Evolutionary conservation across 768 basidiomycete genomes (phyloP).

Genomic region (Pisolithus marmoratus): DNA sequence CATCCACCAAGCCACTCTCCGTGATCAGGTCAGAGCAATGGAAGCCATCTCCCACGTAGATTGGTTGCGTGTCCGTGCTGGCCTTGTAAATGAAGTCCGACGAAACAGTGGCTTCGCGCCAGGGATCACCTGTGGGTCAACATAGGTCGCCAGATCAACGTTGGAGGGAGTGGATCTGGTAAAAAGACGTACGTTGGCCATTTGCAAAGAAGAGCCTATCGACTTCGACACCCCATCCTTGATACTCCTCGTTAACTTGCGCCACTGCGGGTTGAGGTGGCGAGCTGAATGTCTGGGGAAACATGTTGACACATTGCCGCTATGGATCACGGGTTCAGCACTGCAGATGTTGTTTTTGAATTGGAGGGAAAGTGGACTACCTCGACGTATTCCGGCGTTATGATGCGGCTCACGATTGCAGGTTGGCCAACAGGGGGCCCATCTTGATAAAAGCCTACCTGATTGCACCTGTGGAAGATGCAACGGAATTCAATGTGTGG

Average conservation of each 20-base stretch:
- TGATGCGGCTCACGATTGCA: conserved; percentile 28
- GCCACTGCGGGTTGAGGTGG: conserved; percentile 39
- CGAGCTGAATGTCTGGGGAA: conserved; percentile 50
- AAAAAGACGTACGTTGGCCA: conserved; percentile 45
- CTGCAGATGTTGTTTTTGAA: too few species aligned
- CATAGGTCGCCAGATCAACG: not conserved
- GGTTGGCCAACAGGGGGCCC: conserved; percentile 34
- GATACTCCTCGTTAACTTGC: conserved; percentile 44
- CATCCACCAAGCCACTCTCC: conserved; percentile 37
- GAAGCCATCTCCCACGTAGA: conserved; percentile 57
- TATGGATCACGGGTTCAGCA: conserved; percentile 16
- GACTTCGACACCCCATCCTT: conserved; percentile 57
- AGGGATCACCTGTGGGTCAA: conserved; percentile 55
- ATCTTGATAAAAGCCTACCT: conserved; percentile 50
- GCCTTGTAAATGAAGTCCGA: conserved; percentile 40
- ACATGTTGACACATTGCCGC: conserved; percentile 70
- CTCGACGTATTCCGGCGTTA: conserved; percentile 25
- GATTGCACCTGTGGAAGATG: conserved; percentile 50
- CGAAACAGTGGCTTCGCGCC: conserved; percentile 65
- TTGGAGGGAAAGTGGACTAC: conserved; percentile 9
- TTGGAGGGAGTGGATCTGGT: not conserved
- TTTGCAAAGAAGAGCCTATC: conserved; percentile 66
- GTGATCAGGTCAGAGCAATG: conserved; percentile 58
- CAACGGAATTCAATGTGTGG: not conserved
- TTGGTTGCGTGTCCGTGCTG: conserved; percentile 51